Base-by-base conservation (phyloP, 1,284 basidiomycete genomes). In the Vanrija humicola region DNA sequence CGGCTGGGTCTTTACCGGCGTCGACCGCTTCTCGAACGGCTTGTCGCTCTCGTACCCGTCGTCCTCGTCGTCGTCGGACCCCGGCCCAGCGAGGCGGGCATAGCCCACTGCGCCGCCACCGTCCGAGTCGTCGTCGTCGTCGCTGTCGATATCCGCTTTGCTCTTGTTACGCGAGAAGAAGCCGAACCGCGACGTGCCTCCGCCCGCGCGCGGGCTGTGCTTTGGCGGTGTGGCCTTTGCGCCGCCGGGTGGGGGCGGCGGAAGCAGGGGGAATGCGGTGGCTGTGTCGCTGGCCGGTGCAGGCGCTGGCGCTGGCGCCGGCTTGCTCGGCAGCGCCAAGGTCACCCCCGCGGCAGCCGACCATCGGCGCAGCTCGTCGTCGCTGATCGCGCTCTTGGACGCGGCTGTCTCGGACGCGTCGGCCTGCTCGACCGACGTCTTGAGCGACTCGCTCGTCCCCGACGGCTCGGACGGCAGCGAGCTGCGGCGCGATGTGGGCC, bases 351-450 rank as follows among this genome's bases (percentile, higher is more conserved):
- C 70, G 1, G 64, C 18, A 2, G 38, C 38, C 1, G 66, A 65
- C 72, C 72, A 74, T 10, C 66, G 55, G n/a, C 57, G 50, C 9
- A 74, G 45, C 12, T 73, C 70, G 38, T 64, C 66, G 12, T 59
- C 55, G 10, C 61, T 59, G 38, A 73, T 61, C 18, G 63, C 44
- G 2, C 55, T 50, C 43, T 57, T 54, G 1, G 64, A 56, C 12
- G 55, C 47, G 3, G 29, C 26, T n/a, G 52, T 56, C 49, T 70
- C 66, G 5, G 67, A 66, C 6, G 47, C 50, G 38, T 74, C 72
- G 16, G 63, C 70, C n/a, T 59, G 56, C 28, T 59, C 54, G 16
- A 70, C 63, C 3, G 54, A 55, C 10, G 34, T 26, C 38, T 48
- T 44, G 25, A 58, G 19, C 2, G 39, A 39, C 29, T 48, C 56